Evolutionary conservation across 805 yeast species (phyloP), one percentile per base, ranked within the genome.

Genomic region (Pichia membranifaciens): DNA sequence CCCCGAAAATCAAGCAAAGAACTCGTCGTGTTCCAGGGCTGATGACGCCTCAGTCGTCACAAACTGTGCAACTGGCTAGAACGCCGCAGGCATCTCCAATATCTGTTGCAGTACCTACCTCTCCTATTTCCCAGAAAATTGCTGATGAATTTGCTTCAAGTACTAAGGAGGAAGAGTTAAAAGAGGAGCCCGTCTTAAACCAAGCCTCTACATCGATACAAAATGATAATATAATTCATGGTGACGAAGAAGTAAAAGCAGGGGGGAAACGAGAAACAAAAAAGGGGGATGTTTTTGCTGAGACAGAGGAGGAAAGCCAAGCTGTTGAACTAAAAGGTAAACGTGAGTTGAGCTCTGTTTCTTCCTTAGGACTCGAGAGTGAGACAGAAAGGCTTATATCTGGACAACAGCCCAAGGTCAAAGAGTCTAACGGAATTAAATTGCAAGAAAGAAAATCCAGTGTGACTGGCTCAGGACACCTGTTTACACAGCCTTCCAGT

Each of bases 1-100:
- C 75, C n/a, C 89, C 89, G 2, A 82, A 81, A 51, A 56, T 68
- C 10, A 71, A 62, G 1, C 64, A 59, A 41, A 58, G 70, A 46
- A 56, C 51, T 18, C 38, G 45, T 13, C 43, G 39, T 38, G 48
- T 45, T 31, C 10, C 40, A n/a, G 43, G 43, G 12, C 16, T 45
- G 23, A 31, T 29, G 15, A 46, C 49, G 1, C 49, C 49, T 2
- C 31, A 37, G 6, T 41, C 49, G 4, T 46, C 49, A 18, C 49
- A 45, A 23, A 3, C 16, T 17, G n/a, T 16, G 2, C n/a, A 13
- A 6, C 5, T 29, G 7, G 12, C 45, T 18, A 43, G 25, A 6
- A 21, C 33, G 22, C 9, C 39, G 8, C 23, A 35, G 21, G 29
- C 29, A 25, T 25, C 29, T 25, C 10, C 10, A 25, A 10, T 8